These are phyloP conservation scores for Fusarium neocosmosporiellum DNA, from an alignment of 2,329 filamentous ascomycete species.

Conservation along the genomic window DNA sequence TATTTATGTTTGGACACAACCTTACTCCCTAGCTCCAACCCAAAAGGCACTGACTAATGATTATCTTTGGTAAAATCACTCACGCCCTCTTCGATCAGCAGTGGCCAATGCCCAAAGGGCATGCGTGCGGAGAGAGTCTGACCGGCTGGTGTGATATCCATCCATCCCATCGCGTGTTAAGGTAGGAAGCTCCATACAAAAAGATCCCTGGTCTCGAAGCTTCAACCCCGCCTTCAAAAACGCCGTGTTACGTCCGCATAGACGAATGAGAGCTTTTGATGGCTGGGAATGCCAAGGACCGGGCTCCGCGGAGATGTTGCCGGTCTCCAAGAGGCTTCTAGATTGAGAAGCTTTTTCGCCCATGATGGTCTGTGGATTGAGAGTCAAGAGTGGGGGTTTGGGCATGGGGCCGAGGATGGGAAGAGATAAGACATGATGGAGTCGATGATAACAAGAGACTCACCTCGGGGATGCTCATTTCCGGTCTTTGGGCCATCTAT, in stretches of 20 bases:
- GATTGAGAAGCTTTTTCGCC: not conserved
- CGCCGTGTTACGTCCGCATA: not conserved
- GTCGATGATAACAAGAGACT: not conserved
- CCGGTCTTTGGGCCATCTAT: not conserved
- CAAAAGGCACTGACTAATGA: not conserved
- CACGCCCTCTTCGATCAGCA: not conserved
- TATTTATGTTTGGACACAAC: slow-evolving; percentile 26
- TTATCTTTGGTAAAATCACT: not conserved
- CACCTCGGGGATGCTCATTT: not conserved
- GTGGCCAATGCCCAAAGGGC: not conserved
- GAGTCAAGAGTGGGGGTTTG: not conserved
- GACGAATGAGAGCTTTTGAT: not conserved
- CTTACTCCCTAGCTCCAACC: not conserved
- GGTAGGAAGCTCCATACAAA: not conserved
- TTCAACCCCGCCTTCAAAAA: not conserved
- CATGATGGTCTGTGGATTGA: not conserved
- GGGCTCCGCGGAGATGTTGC: not conserved
- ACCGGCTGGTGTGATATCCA: not conserved
- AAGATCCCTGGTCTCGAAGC: not conserved
- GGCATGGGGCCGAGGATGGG: not conserved
- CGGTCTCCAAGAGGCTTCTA: not conserved
- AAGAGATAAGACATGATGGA: not conserved
- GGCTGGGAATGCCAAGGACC: not conserved
- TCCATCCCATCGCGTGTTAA: not conserved
- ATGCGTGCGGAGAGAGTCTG: not conserved